phyloP scores from a whole-genome alignment of 345 rosid genomes.

The Pelargonium nanum region DNA sequence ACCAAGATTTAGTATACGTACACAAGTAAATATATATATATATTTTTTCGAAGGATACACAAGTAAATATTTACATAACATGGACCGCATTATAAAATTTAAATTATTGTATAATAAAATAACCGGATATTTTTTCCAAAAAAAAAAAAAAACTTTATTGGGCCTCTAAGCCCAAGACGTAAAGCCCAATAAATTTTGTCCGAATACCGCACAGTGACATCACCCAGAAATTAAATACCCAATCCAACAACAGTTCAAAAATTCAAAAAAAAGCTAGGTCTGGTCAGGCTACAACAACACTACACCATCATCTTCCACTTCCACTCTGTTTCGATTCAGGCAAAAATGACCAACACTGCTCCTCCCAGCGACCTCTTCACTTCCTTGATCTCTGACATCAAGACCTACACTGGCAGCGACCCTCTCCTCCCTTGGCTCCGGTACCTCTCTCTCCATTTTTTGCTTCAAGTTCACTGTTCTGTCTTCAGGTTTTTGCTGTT shows the following conservation, averaged over 20 bases:
- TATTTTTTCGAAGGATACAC: no score
- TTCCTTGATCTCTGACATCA: constrained; percentile 65
- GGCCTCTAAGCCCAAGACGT: no score
- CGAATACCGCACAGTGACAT: no score
- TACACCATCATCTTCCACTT: background rate
- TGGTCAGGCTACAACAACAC: background rate
- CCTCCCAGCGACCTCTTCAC: constrained; percentile 40
- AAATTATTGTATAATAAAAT: no score
- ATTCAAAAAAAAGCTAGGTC: background rate
- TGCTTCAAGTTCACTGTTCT: background rate
- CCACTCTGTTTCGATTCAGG: background rate
- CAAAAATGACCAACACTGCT: constrained; percentile 10
- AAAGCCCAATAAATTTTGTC: no score
- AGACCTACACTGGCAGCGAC: constrained; percentile 72
- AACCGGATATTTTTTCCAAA: no score
- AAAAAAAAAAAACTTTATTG: no score
- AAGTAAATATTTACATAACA: no score
- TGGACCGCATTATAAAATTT: no score
- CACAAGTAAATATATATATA: no score
- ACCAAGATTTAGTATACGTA: no score
- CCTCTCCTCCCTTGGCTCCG: constrained; percentile 90
- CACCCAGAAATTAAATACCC: no score
- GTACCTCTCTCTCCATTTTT: constrained; percentile 23
- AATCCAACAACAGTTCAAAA: background rate
- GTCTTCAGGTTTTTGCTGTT: background rate